Conservation (phyloP, 1,284 basidiomycete genomes). For the Kalmanozyma brasiliensis region DNA sequence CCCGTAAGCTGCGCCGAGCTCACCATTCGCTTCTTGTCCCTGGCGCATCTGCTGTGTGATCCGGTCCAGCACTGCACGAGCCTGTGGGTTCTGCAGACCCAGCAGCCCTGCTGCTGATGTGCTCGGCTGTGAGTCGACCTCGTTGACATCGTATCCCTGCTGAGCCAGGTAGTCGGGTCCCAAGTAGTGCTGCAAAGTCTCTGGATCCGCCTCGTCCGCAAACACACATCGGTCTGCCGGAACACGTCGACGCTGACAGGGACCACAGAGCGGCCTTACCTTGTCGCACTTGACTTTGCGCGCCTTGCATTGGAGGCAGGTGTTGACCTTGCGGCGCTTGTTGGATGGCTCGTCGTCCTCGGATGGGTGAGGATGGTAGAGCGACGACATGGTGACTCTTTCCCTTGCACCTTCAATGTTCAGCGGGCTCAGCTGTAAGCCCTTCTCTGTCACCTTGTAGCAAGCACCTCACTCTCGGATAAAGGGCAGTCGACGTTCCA, state of each 20-base stretch:
- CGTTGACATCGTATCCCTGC: conserved; percentile 33
- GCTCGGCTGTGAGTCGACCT: conserved; percentile 5
- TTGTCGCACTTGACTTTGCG: conserved; percentile 63
- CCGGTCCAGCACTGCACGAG: conserved; percentile 55
- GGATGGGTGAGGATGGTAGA: conserved; percentile 35
- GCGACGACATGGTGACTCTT: conserved; percentile 21
- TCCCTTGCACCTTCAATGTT: no score
- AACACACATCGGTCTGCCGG: conserved; percentile 56
- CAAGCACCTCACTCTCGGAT: no score
- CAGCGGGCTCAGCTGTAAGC: no score
- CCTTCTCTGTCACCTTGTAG: no score
- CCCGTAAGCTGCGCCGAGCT: conserved; percentile 4
- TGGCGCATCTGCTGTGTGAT: conserved; percentile 54
- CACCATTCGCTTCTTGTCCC: conserved; percentile 11
- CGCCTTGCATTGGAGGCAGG: conserved; percentile 64
- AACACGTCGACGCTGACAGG: conserved; percentile 61
- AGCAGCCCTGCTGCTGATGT: conserved; percentile 20
- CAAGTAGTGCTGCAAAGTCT: conserved; percentile 45
- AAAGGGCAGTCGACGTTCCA: no score
- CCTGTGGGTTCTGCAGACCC: conserved; percentile 46
- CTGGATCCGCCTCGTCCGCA: conserved; percentile 52
- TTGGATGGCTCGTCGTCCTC: conserved; percentile 37
- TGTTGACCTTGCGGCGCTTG: conserved; percentile 65
- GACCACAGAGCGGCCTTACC: conserved; percentile 61
- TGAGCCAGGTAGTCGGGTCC: conserved; percentile 37